phyloP scores from a whole-genome alignment of 257 asterid genomes.

The Solanum microdontum region DNA sequence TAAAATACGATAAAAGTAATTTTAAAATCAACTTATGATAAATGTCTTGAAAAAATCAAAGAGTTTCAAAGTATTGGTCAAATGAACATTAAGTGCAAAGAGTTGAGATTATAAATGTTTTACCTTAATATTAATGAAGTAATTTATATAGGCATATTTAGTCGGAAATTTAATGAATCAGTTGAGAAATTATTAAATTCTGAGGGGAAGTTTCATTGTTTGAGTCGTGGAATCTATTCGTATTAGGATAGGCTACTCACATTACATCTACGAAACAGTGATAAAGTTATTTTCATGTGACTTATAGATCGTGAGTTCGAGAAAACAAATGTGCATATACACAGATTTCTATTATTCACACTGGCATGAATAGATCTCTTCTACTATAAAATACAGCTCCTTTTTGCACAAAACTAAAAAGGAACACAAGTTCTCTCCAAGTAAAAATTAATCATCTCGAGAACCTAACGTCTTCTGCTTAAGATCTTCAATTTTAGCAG shows the following conservation, averaged over 20 bases:
- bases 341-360: background rate
- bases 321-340: background rate
- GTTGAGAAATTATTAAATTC: background rate
- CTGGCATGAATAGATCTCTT: background rate
- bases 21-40: accelerated
- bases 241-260: background rate
- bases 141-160: background rate
- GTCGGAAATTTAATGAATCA: background rate
- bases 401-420: background rate
- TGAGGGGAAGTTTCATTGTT: background rate
- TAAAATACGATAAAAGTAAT: background rate
- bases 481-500: slow-evolving; percentile 42
- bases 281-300: background rate
- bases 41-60: background rate
- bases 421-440: background rate
- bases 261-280: background rate
- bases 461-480: slow-evolving; percentile 60
- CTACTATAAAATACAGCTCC: background rate
- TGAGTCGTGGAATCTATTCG: background rate
- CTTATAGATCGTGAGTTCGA: background rate
- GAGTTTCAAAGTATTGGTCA: background rate
- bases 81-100: background rate
- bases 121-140: background rate
- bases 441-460: slow-evolving; percentile 10
- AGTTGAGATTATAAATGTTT: background rate